A percentile compares a stretch with the other conserved stretches of the same genome.
Evolutionary conservation across 176 grass and related monocot genomes (phyloP).

Genomic region (Pontederia paniculata): DNA sequence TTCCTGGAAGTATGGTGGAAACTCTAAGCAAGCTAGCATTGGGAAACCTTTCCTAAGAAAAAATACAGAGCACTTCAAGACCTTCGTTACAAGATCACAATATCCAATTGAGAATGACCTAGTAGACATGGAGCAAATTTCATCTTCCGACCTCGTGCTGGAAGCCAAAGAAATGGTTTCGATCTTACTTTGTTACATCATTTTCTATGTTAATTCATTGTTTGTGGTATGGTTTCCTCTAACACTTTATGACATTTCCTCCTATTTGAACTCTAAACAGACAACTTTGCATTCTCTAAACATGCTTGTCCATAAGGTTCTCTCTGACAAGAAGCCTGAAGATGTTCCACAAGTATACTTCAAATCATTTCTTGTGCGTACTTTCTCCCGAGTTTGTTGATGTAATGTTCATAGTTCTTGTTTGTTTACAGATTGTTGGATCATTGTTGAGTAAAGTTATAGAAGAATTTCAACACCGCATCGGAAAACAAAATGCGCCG

Average conservation of each 20-base stretch:
- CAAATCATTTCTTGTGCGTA: slow-evolving; percentile 1
- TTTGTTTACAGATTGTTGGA: slow-evolving; percentile 61
- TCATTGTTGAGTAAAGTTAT: slow-evolving; percentile 71
- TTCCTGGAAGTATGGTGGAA: slow-evolving; percentile 46
- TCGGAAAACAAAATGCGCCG: slow-evolving; percentile 42
- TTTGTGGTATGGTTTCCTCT: slow-evolving; percentile 7
- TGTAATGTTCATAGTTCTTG: slow-evolving; percentile 1
- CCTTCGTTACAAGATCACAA: slow-evolving; percentile 45
- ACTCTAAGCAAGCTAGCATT: slow-evolving; percentile 31
- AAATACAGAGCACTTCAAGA: slow-evolving; percentile 71
- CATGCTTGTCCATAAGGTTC: slow-evolving; percentile 56
- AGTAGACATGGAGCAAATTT: slow-evolving; percentile 31
- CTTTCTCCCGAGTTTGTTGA: slow-evolving; percentile 6
- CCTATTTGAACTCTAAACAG: slow-evolving; percentile 16
- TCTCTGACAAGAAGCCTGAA: slow-evolving; percentile 78
- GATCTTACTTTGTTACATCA: not conserved
- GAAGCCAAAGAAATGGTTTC: slow-evolving; percentile 54
- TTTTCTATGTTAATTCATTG: not conserved
- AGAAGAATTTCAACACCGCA: slow-evolving; percentile 56
- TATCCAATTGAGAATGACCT: slow-evolving; percentile 37
- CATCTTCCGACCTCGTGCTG: slow-evolving; percentile 38
- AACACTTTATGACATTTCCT: slow-evolving; percentile 15
- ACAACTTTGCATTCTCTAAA: slow-evolving; percentile 46
- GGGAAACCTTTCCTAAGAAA: slow-evolving; percentile 47
- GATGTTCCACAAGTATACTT: slow-evolving; percentile 59